A percentile compares a stretch with the other conserved stretches of the same genome.
phyloP scores from a whole-genome alignment of 441 rosid species.

The Erysimum pusillum region DNA sequence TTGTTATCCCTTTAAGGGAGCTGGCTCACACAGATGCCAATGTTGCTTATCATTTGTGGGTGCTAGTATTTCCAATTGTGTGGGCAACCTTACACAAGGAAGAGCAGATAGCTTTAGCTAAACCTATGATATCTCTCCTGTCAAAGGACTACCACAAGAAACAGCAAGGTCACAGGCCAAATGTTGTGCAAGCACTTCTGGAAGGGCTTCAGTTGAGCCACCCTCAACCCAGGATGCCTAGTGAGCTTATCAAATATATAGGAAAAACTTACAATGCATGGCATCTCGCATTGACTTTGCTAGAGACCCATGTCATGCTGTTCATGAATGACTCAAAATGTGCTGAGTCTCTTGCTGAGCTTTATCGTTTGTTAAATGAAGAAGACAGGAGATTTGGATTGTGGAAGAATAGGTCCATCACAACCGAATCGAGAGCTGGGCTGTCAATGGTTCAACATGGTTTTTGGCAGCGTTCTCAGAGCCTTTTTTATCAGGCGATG shows the following conservation, averaged over 20 bases:
- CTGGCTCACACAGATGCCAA: conserved; percentile 92
- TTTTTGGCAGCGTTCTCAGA: conserved; percentile 95
- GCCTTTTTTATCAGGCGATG: conserved; percentile 96
- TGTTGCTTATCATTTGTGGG: conserved; percentile 99
- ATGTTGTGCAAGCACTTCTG: conserved; percentile 98
- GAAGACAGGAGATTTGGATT: conserved; percentile 99
- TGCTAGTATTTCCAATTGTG: conserved; percentile 95
- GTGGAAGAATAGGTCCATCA: conserved; percentile 93
- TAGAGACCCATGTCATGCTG: conserved; percentile 93
- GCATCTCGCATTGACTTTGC: conserved; percentile 91
- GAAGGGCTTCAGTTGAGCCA: conserved; percentile 99
- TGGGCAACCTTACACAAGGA: conserved; percentile 94
- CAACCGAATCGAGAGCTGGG: conserved; percentile 96
- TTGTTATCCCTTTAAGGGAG: conserved; percentile 89
- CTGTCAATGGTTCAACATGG: conserved; percentile 98
- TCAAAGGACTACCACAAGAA: conserved; percentile 96
- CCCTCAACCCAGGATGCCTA: conserved; percentile 99
- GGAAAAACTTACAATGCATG: conserved; percentile 99
- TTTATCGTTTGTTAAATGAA: conserved; percentile 92
- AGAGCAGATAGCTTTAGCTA: conserved; percentile 86
- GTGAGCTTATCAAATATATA: conserved; percentile 95
- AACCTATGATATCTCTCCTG: conserved; percentile 86
- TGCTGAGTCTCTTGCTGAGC: conserved; percentile 95
- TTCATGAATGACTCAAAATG: conserved; percentile 89
- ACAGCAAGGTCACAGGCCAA: conserved; percentile 93